Conservation (phyloP, 2,329 filamentous ascomycete species). For the Orbilia javanica region DNA sequence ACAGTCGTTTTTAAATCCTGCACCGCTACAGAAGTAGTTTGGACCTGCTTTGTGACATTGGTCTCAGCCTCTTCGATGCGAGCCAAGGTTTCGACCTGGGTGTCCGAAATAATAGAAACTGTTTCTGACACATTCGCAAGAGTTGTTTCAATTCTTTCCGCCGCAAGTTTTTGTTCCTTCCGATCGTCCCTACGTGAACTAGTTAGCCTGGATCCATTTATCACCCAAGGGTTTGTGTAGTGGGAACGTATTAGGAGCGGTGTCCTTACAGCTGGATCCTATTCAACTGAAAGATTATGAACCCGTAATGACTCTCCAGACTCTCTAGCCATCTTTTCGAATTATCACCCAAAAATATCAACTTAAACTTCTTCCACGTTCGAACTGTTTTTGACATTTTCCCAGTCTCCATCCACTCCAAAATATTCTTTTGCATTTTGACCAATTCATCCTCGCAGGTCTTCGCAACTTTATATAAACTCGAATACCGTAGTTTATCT, state of each 20-base stretch:
- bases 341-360: constrained; percentile 23
- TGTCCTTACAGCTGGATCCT: constrained; percentile 31
- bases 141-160: background rate
- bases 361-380: constrained; percentile 47
- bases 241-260: no score
- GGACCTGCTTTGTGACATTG: background rate
- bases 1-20: background rate
- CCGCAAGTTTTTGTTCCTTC: background rate
- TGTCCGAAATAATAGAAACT: constrained; percentile 1
- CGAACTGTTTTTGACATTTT: background rate
- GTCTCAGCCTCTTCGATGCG: background rate
- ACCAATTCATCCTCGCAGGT: constrained; percentile 28
- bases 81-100: constrained; percentile 16
- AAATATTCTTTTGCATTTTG: background rate
- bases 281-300: constrained; percentile 10
- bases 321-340: constrained; percentile 11
- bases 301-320: constrained; percentile 4
- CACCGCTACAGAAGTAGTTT: background rate
- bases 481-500: constrained; percentile 10
- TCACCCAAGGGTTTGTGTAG: no score
- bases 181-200: constrained; percentile 3
- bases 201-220: no score
- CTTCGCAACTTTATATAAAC: background rate
- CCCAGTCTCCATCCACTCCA: background rate
- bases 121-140: background rate